Evolutionary conservation across 805 yeast species (phyloP).

Genomic region (Zygosaccharomyces bisporus): DNA sequence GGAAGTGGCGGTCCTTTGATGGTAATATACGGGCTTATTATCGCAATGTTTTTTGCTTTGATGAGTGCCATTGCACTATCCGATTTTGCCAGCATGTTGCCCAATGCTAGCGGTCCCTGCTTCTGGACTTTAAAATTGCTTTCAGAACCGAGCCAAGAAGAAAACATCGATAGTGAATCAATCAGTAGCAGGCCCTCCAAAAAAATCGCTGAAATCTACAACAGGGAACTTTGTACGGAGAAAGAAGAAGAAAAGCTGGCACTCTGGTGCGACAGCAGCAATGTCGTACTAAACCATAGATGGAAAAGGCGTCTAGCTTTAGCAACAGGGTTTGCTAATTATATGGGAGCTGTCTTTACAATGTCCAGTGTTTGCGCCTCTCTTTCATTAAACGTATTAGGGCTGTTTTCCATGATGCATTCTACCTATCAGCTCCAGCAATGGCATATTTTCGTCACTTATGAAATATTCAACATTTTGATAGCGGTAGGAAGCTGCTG

Average conservation of each 20-base stretch:
- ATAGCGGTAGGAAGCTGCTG: slow-evolving; percentile 47
- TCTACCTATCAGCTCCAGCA: slow-evolving; percentile 39
- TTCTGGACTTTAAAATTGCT: slow-evolving; percentile 57
- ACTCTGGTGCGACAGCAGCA: slow-evolving; percentile 11
- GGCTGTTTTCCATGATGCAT: slow-evolving; percentile 43
- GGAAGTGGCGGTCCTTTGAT: slow-evolving; percentile 56
- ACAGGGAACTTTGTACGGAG: not conserved
- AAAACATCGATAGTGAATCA: not conserved
- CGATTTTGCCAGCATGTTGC: slow-evolving; percentile 52
- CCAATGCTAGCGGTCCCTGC: slow-evolving; percentile 57
- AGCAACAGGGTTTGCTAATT: slow-evolving; percentile 56
- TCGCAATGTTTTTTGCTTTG: slow-evolving; percentile 45
- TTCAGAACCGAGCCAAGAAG: slow-evolving; percentile 4
- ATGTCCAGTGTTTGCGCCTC: slow-evolving; percentile 57
- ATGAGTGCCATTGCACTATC: slow-evolving; percentile 49
- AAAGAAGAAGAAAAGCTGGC: slow-evolving; percentile 13
- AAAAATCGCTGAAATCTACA: slow-evolving; percentile 34
- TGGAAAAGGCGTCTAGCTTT: slow-evolving; percentile 22
- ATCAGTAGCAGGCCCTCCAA: not conserved
- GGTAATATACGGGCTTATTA: slow-evolving; percentile 53
- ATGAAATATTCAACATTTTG: slow-evolving; percentile 43
- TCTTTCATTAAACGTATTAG: slow-evolving; percentile 49
- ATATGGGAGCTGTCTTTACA: slow-evolving; percentile 60
- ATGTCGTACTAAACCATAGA: slow-evolving; percentile 7
- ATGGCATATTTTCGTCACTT: slow-evolving; percentile 55